phyloP scores from a whole-genome alignment of 768 basidiomycete genomes.

The Hypholoma fasciculare region DNA sequence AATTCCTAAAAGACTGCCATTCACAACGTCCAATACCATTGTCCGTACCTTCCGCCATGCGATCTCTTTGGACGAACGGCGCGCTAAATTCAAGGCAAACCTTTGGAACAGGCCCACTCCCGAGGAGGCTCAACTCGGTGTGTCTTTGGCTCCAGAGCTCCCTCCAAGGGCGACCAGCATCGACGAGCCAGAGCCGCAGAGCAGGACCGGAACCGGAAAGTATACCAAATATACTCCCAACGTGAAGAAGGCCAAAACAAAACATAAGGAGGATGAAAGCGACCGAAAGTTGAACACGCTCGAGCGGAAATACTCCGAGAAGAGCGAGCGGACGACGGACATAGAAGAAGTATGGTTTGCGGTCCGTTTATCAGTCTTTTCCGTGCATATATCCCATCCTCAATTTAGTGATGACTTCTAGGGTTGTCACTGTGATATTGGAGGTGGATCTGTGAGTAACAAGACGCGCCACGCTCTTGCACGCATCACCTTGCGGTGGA shows the following conservation, averaged over 20 bases:
- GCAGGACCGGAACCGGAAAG: neutral
- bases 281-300: constrained; percentile 27
- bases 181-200: neutral
- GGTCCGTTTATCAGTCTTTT: constrained; percentile 23
- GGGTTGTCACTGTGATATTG: constrained; percentile 55
- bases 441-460: constrained; percentile 57
- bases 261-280: constrained; percentile 18
- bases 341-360: constrained; percentile 74
- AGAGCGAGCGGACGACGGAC: constrained; percentile 27
- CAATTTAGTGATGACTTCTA: constrained; percentile 4
- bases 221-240: neutral
- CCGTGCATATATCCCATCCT: neutral
- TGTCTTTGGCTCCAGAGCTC: neutral
- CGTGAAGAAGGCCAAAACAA: neutral
- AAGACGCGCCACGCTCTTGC: constrained; percentile 47
- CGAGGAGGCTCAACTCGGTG: constrained; percentile 27
- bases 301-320: constrained; percentile 33
- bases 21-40: constrained; percentile 54
- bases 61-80: constrained; percentile 61
- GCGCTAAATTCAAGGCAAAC: constrained; percentile 60
- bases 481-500: constrained; percentile 63
- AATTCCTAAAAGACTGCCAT: constrained; percentile 53
- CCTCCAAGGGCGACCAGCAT: neutral
- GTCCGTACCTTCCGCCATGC: constrained; percentile 65
- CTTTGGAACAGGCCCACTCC: constrained; percentile 42